Conservation (phyloP, 176 grass and related monocot genomes). For the Oryza brachyantha region DNA sequence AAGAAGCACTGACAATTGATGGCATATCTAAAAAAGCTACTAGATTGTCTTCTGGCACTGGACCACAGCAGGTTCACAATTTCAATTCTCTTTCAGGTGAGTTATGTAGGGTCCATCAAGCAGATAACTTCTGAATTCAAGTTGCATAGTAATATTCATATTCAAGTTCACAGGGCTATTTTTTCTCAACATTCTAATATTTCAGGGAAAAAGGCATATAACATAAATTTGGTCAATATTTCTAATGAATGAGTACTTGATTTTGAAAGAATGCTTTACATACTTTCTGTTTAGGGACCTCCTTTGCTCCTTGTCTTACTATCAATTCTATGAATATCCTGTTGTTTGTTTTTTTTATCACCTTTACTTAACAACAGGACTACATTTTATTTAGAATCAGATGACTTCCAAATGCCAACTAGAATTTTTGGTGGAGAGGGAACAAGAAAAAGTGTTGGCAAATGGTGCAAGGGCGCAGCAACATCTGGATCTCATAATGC, state of each 20-base stretch:
- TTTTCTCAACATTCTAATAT: neutral
- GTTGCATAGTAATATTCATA: neutral
- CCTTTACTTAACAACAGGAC: neutral
- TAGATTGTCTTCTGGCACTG: slow-evolving; percentile 32
- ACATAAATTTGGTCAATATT: neutral
- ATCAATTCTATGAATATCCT: neutral
- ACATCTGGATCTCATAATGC: slow-evolving; percentile 9
- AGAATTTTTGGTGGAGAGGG: slow-evolving; percentile 23
- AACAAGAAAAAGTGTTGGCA: slow-evolving; percentile 48
- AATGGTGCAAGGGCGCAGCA: slow-evolving; percentile 59
- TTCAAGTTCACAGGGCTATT: neutral
- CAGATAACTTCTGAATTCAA: neutral
- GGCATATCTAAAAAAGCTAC: slow-evolving; percentile 57
- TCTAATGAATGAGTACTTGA: neutral
- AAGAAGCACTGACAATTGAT: slow-evolving; percentile 61
- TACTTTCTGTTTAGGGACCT: neutral
- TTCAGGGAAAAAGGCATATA: neutral
- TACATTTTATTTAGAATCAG: slow-evolving; percentile 23
- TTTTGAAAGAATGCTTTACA: neutral
- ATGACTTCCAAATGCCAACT: slow-evolving; percentile 39
- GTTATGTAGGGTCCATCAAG: slow-evolving; percentile 9
- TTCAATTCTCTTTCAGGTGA: slow-evolving; percentile 53
- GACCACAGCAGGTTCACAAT: slow-evolving; percentile 49
- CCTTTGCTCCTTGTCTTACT: neutral
- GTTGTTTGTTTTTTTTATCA: neutral